Percentiles rank a stretch among this genome's conserved stretches.
Conservation (phyloP, 495 filamentous ascomycete species). For the Endocarpon pusillum region DNA sequence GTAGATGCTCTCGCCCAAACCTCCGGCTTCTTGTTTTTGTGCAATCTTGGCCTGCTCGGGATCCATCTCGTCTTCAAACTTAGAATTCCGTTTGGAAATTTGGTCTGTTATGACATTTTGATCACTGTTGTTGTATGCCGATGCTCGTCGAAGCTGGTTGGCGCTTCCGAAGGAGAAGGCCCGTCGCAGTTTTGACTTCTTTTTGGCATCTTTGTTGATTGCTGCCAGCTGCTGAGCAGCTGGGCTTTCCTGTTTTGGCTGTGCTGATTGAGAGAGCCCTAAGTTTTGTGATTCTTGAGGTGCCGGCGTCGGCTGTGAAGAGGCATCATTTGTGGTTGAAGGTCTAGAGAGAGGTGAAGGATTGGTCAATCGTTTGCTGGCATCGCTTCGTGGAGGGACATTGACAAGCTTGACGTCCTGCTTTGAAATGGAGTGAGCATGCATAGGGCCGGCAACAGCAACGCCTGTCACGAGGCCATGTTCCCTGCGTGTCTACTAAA, state of each 20-base stretch:
- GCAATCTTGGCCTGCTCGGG: slow-evolving; percentile 82
- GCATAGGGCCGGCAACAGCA: too few species aligned
- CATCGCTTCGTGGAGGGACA: slow-evolving; percentile 52
- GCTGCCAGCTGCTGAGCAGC: slow-evolving; percentile 68
- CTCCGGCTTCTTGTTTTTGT: slow-evolving; percentile 74
- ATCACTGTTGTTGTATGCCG: slow-evolving; percentile 42
- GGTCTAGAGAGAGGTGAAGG: slow-evolving; percentile 65
- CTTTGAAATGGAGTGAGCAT: too few species aligned
- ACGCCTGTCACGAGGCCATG: too few species aligned
- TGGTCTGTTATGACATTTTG: slow-evolving; percentile 37
- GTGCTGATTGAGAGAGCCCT: too few species aligned
- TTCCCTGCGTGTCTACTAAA: too few species aligned
- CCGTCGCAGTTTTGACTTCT: slow-evolving; percentile 61
- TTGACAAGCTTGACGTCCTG: slow-evolving; percentile 41
- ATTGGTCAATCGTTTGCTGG: slow-evolving; percentile 48
- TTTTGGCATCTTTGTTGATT: slow-evolving; percentile 59
- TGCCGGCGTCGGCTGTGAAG: slow-evolving; percentile 10
- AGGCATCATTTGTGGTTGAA: slow-evolving; percentile 8
- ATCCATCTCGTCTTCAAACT: slow-evolving; percentile 54
- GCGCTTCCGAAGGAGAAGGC: slow-evolving; percentile 97
- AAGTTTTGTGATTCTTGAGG: too few species aligned
- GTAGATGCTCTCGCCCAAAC: slow-evolving; percentile 88
- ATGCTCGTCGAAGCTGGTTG: slow-evolving; percentile 69
- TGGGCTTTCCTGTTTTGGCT: slow-evolving; percentile 33
- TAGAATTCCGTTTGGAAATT: slow-evolving; percentile 52